These are phyloP conservation scores for Thymus quinquecostatus DNA, from an alignment of 257 asterid species.

Conservation along the genomic window DNA sequence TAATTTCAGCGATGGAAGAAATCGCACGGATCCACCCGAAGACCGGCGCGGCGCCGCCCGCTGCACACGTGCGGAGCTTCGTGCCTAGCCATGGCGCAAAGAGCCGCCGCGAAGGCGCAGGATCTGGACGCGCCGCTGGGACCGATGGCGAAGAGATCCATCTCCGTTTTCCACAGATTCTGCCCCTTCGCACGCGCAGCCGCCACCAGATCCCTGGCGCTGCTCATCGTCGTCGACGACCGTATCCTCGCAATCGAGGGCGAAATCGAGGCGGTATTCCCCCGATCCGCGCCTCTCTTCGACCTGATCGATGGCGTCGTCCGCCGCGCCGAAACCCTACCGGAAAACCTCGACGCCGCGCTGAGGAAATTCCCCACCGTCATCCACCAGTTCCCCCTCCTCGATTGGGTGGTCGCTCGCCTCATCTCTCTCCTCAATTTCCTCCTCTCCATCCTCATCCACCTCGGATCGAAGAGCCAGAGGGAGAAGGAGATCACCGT, in stretches of 20 bases:
- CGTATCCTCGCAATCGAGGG: slow-evolving; percentile 41
- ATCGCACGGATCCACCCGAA: slow-evolving; percentile 12
- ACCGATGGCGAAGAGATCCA: slow-evolving; percentile 32
- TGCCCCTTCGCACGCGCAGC: slow-evolving; percentile 33
- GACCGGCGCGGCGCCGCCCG: slow-evolving; percentile 53
- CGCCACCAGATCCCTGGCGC: slow-evolving; percentile 42
- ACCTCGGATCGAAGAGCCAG: slow-evolving; percentile 25
- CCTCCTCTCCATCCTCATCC: slow-evolving; percentile 28
- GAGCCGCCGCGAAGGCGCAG: slow-evolving; percentile 40
- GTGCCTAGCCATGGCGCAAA: slow-evolving; percentile 42
- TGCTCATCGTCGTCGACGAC: slow-evolving; percentile 53
- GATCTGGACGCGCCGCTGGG: slow-evolving; percentile 49
- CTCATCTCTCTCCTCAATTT: slow-evolving; percentile 41
- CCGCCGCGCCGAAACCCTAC: slow-evolving; percentile 43
- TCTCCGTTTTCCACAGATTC: slow-evolving; percentile 10
- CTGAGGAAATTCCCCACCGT: slow-evolving; percentile 32
- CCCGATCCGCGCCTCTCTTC: slow-evolving; percentile 46
- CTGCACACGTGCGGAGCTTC: slow-evolving; percentile 61
- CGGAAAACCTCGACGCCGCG: slow-evolving; percentile 40
- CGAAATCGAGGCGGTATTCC: slow-evolving; percentile 49
- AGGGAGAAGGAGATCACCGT: slow-evolving; percentile 51
- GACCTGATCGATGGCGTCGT: slow-evolving; percentile 50
- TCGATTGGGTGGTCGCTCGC: slow-evolving; percentile 38
- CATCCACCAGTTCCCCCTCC: slow-evolving; percentile 41
- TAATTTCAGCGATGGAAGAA: neutral